Conservation (phyloP, 352 stramenopile genomes). For the Phytophthora sojae region DNA sequence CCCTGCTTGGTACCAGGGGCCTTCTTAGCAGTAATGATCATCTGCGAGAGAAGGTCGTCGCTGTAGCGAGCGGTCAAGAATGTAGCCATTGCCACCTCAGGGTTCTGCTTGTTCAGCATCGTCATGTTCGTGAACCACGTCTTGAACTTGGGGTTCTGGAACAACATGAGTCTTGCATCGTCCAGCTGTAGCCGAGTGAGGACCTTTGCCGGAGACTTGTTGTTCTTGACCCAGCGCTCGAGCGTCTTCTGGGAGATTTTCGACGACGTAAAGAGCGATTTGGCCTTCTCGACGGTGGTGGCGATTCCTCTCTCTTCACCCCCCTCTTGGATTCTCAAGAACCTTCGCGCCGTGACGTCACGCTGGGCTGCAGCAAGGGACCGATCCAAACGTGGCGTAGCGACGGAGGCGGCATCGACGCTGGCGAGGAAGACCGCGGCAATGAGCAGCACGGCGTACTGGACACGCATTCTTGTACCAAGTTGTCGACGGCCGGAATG, state of each 20-base stretch:
- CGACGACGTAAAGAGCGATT: background rate
- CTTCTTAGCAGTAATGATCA: constrained; percentile 9
- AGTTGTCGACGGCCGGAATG: background rate
- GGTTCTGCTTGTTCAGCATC: background rate
- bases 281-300: constrained; percentile 1
- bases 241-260: constrained; percentile 6
- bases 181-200: constrained; percentile 5
- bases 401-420: background rate
- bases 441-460: background rate
- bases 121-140: constrained; percentile 4
- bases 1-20: background rate
- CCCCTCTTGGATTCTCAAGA: background rate
- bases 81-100: constrained; percentile 2
- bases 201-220: constrained; percentile 1
- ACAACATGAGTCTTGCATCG: background rate
- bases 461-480: background rate
- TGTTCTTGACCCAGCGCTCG: constrained; percentile 6
- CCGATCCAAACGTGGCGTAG: background rate
- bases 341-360: background rate
- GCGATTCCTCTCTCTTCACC: constrained; percentile 10
- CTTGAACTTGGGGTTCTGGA: constrained; percentile 6
- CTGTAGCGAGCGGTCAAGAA: background rate
- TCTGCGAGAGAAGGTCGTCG: constrained; percentile 3
- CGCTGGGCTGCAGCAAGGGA: background rate
- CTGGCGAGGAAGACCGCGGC: background rate